A percentile compares a stretch with the other conserved stretches of the same genome.
These are phyloP conservation scores for Stylonectria norvegica DNA, from an alignment of 2,329 filamentous ascomycete genomes.

Conservation along the genomic window DNA sequence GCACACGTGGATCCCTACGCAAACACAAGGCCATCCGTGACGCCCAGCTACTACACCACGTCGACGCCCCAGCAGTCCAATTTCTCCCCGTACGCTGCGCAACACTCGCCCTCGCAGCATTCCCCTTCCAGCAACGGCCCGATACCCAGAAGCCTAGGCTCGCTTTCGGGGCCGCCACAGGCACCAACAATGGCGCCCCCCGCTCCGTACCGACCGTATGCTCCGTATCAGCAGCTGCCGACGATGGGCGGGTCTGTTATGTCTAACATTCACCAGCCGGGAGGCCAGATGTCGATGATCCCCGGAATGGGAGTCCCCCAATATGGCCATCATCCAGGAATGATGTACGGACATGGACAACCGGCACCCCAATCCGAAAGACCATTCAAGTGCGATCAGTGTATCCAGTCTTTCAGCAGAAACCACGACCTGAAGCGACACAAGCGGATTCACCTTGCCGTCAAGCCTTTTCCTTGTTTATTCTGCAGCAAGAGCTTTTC, in stretches of 20 bases:
- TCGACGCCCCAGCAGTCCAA: conserved; percentile 46
- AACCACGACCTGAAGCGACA: conserved; percentile 97
- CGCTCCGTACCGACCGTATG: conserved; percentile 48
- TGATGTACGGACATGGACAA: conserved; percentile 59
- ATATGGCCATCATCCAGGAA: conserved; percentile 55
- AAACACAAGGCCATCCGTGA: conserved; percentile 50
- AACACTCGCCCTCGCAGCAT: conserved; percentile 39
- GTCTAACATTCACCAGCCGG: conserved; percentile 74
- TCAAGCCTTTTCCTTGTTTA: conserved; percentile 91
- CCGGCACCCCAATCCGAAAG: conserved; percentile 62
- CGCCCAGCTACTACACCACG: conserved; percentile 59
- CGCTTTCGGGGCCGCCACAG: conserved; percentile 23
- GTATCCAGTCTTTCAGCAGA: conserved; percentile 88
- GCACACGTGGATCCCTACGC: conserved; percentile 57
- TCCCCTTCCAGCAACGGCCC: conserved; percentile 44
- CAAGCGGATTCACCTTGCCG: conserved; percentile 88
- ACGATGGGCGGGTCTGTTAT: conserved; percentile 66
- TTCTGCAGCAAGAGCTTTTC: conserved; percentile 97
- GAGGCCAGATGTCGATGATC: conserved; percentile 68
- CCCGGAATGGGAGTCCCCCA: conserved; percentile 53
- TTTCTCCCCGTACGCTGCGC: conserved; percentile 43
- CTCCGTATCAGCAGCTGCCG: conserved; percentile 50
- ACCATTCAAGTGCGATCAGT: conserved; percentile 92
- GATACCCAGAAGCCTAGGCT: conserved; percentile 38
- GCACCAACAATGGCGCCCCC: conserved; percentile 43